Base-by-base conservation (phyloP, 2,329 filamentous ascomycete genomes). In the Akanthomyces lecanii region DNA sequence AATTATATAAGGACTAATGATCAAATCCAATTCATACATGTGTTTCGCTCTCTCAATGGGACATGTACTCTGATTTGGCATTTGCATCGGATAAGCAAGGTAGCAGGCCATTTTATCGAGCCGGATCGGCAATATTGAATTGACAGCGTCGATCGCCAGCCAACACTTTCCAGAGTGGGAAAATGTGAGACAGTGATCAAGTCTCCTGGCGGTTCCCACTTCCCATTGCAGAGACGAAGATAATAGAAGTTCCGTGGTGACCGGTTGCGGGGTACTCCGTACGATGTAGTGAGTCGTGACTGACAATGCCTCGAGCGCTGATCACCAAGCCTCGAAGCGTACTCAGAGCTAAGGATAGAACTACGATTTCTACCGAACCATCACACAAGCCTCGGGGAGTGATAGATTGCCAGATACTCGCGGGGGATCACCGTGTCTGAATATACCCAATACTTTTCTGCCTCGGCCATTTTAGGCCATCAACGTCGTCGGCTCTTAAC, bases 171-270 rank as follows among this genome's bases (percentile, higher is more conserved):
- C 10, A 36, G 6, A 30, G 48, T 30, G 23, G 30, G 30, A 23
- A 30, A 61, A 25, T 48, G 23, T 62, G 60, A 62, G 52, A 62
- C 60, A 61, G 30, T n/a, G 21, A 61, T 61, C 48, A 4, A 5
- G 33, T 1, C 10, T 21, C 16, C 21, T 23, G 36, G 16, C 18
- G n/a, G 30, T 33, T 25, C 25, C 33, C 33, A 28, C 8, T 58
- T 50, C 21, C 36, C 33, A 55, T 5, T 16, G n/a, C 12, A 38
- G 28, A 33, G 28, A 33, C 28, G 21, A 53, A 11, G 16, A 21
- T 11, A 10, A n/a, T 21, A 3, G 18, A n/a, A 25, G 50, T 12
- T 53, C 50, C 28, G n/a, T 53, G 5, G 2, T 16, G 36, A 28
- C 48, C 14, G 10, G 5, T 3, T 38, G 12, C 33, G 33, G 33